phyloP scores from a whole-genome alignment of 345 rosid species.

The Citrus reticulata region DNA sequence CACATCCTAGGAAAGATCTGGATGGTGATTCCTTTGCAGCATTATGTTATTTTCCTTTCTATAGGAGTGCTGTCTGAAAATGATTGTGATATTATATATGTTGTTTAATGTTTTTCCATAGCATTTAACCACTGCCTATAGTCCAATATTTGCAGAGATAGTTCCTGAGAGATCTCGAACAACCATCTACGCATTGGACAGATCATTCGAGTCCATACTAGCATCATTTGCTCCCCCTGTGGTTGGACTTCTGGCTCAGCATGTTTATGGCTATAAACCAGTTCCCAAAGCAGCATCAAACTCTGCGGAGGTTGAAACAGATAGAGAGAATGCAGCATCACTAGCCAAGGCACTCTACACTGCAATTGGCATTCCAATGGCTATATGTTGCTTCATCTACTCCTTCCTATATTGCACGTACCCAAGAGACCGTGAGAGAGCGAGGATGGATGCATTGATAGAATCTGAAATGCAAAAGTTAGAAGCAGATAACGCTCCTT shows the following conservation, averaged over 20 bases:
- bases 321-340: slow-evolving; percentile 68
- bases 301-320: slow-evolving; percentile 43
- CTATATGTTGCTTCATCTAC: slow-evolving; percentile 68
- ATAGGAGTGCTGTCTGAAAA: no score
- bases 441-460: slow-evolving; percentile 69
- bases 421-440: slow-evolving; percentile 76
- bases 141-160: slow-evolving; percentile 92
- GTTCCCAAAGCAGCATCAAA: slow-evolving; percentile 40
- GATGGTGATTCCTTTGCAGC: no score
- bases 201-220: slow-evolving; percentile 67
- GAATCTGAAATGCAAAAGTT: slow-evolving; percentile 65
- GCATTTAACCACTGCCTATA: slow-evolving; percentile 22
- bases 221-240: slow-evolving; percentile 81
- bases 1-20: neutral
- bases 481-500: slow-evolving; percentile 10
- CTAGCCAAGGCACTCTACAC: slow-evolving; percentile 76
- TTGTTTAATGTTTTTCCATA: neutral
- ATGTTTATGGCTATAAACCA: slow-evolving; percentile 72
- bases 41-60: no score
- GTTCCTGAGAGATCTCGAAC: slow-evolving; percentile 85
- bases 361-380: slow-evolving; percentile 74
- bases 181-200: slow-evolving; percentile 71
- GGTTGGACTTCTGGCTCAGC: slow-evolving; percentile 79
- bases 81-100: neutral
- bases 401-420: slow-evolving; percentile 72